Evolutionary conservation across 106 monocot species (phyloP).

Genomic region (Apostasia shenzhenica): DNA sequence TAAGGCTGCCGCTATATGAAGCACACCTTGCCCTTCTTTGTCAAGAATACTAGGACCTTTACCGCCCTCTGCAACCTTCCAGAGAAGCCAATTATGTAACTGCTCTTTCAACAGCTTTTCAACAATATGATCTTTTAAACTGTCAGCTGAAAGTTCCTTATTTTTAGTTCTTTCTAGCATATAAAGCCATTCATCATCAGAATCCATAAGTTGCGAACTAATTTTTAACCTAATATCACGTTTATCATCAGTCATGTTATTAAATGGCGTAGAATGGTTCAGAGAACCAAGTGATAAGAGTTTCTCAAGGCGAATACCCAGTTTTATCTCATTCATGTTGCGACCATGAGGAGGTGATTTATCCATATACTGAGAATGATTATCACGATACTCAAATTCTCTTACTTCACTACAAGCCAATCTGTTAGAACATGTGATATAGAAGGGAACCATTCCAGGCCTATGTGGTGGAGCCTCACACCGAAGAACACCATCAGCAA

Average conservation of each 20-base stretch:
- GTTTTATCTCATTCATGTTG: conserved; percentile 33
- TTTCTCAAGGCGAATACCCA: conserved; percentile 53
- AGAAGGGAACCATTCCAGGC: conserved; percentile 71
- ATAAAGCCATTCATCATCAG: conserved; percentile 36
- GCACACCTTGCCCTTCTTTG: conserved; percentile 62
- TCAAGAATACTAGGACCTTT: conserved; percentile 63
- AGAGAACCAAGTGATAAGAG: conserved; percentile 28
- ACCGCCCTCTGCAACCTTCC: conserved; percentile 54
- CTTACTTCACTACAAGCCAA: conserved; percentile 85
- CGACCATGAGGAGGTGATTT: conserved; percentile 18
- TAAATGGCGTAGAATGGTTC: conserved; percentile 3
- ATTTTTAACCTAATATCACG: conserved; percentile 29
- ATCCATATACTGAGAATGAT: conserved; percentile 30
- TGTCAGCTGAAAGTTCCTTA: conserved; percentile 19
- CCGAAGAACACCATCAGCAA: conserved; percentile 48
- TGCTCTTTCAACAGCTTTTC: conserved; percentile 50
- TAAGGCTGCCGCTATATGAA: conserved; percentile 80
- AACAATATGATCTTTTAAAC: conserved; percentile 25
- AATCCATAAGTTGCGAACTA: conserved; percentile 29
- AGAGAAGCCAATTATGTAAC: conserved; percentile 54
- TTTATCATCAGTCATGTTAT: conserved; percentile 13
- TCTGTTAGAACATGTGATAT: conserved; percentile 73
- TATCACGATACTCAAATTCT: conserved; percentile 62
- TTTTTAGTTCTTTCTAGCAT: conserved; percentile 21
- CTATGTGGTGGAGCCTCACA: conserved; percentile 55